Evolutionary conservation across 2,329 filamentous ascomycete species (phyloP), one percentile per base, ranked within the genome.

Genomic region (Monosporascus sp.): DNA sequence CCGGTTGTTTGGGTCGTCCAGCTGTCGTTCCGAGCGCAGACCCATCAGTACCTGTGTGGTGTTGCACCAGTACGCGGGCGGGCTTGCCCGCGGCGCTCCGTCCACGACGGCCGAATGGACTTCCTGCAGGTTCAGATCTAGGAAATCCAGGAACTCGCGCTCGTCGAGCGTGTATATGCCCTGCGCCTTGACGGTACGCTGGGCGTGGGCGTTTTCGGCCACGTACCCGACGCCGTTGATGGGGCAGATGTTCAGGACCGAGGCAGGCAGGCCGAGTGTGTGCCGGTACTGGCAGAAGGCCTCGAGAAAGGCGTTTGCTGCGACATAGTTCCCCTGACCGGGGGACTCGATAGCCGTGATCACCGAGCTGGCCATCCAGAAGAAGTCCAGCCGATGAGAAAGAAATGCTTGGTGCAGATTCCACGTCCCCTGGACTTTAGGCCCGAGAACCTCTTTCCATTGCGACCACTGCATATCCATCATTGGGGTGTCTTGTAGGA

Each of bases 341-440:
- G 61, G 52, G 6, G 63, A 55, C 8, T 68, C 71, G 6, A 67
- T 49, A 7, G 69, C 53, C 6, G 62, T 64, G 3, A 64, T 60
- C 15, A 67, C 54, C 17, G 67, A 70, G 6, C 64, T 67, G 24
- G 68, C 59, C 31, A 70, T 51, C 37, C 71, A 60, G 55, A 71
- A 75, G 60, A 71, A 72, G 53, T 72, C 69, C 1, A 70, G 52
- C 6, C 51, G 41, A 14, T 55, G 48, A 8, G 54, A 55, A 20
- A 55, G 51, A 17, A 70, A 59, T 2, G 62, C 56, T 1, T 65
- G 50, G 54, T 76, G 70, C 0, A 75, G 63, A 50, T 74, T 75
- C 64, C 64, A 69, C 5, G 68, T 68, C 2, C 70, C 65, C 17
- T 63, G 52, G 37, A 72, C 63, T 50, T 78, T 76, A 56, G 79